Evolutionary conservation across 1,139 yeast genomes (phyloP), one percentile per base, ranked within the genome.

Genomic region (Geotrichum candidum): DNA sequence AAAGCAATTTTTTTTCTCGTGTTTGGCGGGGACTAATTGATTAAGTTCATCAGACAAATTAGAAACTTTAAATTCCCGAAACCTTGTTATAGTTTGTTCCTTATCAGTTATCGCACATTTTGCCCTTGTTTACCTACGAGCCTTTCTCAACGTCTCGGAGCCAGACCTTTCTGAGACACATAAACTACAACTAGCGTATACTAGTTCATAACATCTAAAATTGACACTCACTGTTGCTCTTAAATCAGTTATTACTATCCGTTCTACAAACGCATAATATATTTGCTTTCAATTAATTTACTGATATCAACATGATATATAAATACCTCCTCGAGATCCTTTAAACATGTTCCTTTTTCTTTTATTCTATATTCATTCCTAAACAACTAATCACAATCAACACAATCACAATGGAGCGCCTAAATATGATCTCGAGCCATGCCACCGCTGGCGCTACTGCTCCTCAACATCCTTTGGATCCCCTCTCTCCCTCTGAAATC

Each of bases 391-490:
- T 3, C 31, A 38, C 7, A 23, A 23, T n/a, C 18, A 38, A 38
- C 15, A 15, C 4, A 38, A 15, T 53, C 25, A 56, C 57, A 53
- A 85, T 85, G 90, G 88, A 85, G 75, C 84, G 90, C 77, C 79
- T 85, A 70, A 80, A 35, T 29, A 55, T 57, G 33, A 57, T 62
- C 50, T 60, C 64, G 7, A 38, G 53, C 51, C 90, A 86, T 71
- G 77, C 89, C 52, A 82, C 86, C 33, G 83, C 87, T 45, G 59
- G 65, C 2, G 57, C 68, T 29, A 57, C 61, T 45, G 78, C 85
- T 52, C 76, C 77, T 54, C 76, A 78, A 41, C 89, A 87, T 73
- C 91, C 92, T 35, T 78, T 87, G 70, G 94, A 87, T 74, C 92
- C 90, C 13, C 81, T 87, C 65, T 76, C 86, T 53, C 80, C 84